Percentiles rank a stretch among this genome's conserved stretches.
These are phyloP conservation scores for Scolecobasidium constrictum DNA, from an alignment of 2,329 filamentous ascomycete species.

Conservation along the genomic window DNA sequence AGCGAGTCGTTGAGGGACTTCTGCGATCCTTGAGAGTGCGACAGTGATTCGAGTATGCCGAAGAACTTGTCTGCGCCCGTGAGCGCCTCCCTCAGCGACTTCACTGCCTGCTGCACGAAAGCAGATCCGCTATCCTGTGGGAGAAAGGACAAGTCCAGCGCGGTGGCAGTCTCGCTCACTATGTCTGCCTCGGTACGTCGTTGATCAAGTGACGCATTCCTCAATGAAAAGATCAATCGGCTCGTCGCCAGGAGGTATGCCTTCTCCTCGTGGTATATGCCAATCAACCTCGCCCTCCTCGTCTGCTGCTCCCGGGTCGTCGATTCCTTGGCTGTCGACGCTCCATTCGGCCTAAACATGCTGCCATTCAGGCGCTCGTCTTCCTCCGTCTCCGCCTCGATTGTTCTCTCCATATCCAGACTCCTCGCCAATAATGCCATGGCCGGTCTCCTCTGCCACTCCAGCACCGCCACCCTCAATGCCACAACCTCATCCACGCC, in stretches of 20 bases:
- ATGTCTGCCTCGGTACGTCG: not conserved
- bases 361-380: not conserved
- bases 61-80: conserved; percentile 16
- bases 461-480: conserved; percentile 66
- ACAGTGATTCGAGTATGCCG: not conserved
- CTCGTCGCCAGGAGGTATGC: not conserved
- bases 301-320: not conserved
- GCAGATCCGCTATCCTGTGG: not conserved
- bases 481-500: conserved; percentile 73
- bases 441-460: conserved; percentile 69
- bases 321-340: not conserved
- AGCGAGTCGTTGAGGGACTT: not conserved
- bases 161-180: not conserved
- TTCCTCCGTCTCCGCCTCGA: not conserved
- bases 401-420: not conserved
- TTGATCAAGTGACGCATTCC: not conserved
- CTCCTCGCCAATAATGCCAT: not conserved
- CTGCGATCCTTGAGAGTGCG: not conserved
- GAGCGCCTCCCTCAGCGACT: conserved; percentile 24
- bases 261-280: not conserved
- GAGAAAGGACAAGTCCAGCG: not conserved
- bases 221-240: not conserved
- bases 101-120: conserved; percentile 9
- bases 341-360: not conserved
- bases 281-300: not conserved